A percentile compares a stretch with the other conserved stretches of the same genome.
These are phyloP conservation scores for Sonneratia alba DNA, from an alignment of 345 rosid genomes.

Conservation along the genomic window DNA sequence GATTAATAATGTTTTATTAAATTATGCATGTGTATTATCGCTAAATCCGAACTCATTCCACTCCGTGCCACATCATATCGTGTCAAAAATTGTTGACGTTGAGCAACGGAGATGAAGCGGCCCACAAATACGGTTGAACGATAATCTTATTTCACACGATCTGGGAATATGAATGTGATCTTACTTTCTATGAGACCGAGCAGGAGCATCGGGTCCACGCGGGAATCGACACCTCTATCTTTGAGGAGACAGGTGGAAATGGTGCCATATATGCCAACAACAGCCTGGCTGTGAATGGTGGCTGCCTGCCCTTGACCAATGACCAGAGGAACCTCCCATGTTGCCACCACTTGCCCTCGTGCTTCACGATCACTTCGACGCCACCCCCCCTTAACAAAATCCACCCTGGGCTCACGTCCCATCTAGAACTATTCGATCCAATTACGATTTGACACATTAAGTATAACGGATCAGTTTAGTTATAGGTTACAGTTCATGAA, in stretches of 20 bases:
- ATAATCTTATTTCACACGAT: background rate
- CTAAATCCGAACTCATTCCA: no score
- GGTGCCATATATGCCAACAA: background rate
- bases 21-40: no score
- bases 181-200: background rate
- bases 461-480: no score
- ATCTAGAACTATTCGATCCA: no score
- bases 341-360: conserved; percentile 3
- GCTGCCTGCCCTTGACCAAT: background rate
- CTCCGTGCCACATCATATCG: no score
- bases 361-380: background rate
- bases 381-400: background rate
- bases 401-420: no score
- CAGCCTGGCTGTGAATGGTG: background rate
- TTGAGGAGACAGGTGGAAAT: background rate
- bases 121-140: no score
- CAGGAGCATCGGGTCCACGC: background rate
- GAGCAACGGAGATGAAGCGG: no score
- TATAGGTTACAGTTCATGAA: no score
- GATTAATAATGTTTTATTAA: no score
- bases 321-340: conserved; percentile 13
- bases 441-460: no score
- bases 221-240: background rate
- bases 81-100: no score
- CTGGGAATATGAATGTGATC: background rate